Base-by-base conservation (phyloP, 257 asterid genomes). In the Lycium ferocissimum region DNA sequence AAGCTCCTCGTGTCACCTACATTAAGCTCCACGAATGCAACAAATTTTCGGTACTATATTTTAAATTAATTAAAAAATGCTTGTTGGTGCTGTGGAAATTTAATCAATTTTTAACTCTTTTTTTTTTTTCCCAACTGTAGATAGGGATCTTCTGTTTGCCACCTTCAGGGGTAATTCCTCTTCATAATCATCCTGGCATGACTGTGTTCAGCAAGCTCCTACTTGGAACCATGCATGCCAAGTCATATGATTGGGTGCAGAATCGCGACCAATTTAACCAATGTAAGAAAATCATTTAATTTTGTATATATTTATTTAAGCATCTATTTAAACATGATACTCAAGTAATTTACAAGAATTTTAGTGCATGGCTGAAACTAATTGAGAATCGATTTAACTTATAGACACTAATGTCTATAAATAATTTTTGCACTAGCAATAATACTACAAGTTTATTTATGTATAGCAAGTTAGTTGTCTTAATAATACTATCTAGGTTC, bases 111-210 rank as follows among this genome's bases (percentile, higher is more conserved):
- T 26, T 6, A 80, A 58, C 9, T 40, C 14, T 15, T 40, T 69
- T 9, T 69, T n/a, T 4, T 9, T 9, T 1, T 51, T 53, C 6
- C 6, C 3, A 59, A 81, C 7, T 43, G 56, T 85, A 88, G 90
- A 83, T 88, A 45, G 88, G 90, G 83, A 85, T 88, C 3, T 88
- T 88, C 45, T 88, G 85, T 84, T 83, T 88, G 71, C 90, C 90
- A 70, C 82, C 85, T 20, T 85, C 87, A 22, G 86, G 83, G 6
- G 87, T 89, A n/a, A 89, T 89, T 81, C 92, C 92, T 12, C 89
- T 89, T 33, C 92, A 89, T 78, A 86, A 89, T 65, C 92, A 89
- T 67, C 92, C 92, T 6, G 85, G 70, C 37, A 89, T 89, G 92
- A 89, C 92, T 7, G 92, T 89, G 7, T 35, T 89, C 45, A 43